A percentile compares a stretch with the other conserved stretches of the same genome.
phyloP scores from a whole-genome alignment of 768 basidiomycete species.

The Dictyophora rubrovolvata region DNA sequence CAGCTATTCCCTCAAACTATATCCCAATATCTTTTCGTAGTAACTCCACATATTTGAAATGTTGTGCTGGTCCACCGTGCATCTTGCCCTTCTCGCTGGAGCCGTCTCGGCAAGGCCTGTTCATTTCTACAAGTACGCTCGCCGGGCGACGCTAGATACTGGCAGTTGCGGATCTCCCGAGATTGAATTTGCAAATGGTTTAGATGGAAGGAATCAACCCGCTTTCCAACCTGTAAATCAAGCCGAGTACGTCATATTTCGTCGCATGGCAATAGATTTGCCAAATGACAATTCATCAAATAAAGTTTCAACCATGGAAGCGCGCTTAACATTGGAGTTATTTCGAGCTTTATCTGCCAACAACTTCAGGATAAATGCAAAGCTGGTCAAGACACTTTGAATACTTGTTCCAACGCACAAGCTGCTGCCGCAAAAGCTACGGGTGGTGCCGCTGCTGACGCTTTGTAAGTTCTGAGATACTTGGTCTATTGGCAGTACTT shows the following conservation, averaged over 20 bases:
- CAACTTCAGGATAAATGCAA: conserved; percentile 3
- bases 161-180: conserved; percentile 13
- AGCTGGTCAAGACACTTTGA: neutral
- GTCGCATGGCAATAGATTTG: neutral
- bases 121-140: neutral
- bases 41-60: neutral
- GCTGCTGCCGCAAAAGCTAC: neutral
- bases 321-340: conserved; percentile 13
- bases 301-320: conserved; percentile 10
- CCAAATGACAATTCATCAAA: neutral
- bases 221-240: conserved; percentile 9
- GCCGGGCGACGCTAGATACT: conserved; percentile 6
- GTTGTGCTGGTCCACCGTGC: neutral
- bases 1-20: neutral
- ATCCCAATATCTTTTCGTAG: neutral
- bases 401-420: neutral
- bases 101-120: neutral
- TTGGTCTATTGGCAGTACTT: neutral
- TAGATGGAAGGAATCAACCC: conserved; percentile 11
- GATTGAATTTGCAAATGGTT: conserved; percentile 12
- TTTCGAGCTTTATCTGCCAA: conserved; percentile 12
- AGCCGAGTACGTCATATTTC: neutral
- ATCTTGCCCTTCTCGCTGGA: neutral
- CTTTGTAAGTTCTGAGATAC: neutral
- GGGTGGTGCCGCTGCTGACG: conserved; percentile 4